phyloP scores from a whole-genome alignment of 768 basidiomycete genomes.

The Leccinum rimulosum region DNA sequence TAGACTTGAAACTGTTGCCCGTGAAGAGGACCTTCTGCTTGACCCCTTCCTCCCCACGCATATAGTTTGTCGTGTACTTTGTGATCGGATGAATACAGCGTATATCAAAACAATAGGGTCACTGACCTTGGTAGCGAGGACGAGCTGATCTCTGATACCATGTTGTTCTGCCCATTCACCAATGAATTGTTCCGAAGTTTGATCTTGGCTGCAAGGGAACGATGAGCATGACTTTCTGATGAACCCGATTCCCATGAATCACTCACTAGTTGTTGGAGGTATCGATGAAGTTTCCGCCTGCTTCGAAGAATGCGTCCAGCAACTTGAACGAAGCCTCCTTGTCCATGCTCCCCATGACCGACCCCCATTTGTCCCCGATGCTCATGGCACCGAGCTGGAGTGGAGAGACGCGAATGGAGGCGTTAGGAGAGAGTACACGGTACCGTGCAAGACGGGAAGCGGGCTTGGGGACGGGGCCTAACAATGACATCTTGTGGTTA shows the following conservation, averaged over 20 bases:
- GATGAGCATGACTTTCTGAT: background rate
- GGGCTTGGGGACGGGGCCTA: slow-evolving; percentile 23
- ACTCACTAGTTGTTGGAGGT: slow-evolving; percentile 46
- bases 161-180: slow-evolving; percentile 47
- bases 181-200: slow-evolving; percentile 41
- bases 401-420: slow-evolving; percentile 49
- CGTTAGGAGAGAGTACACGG: slow-evolving; percentile 38
- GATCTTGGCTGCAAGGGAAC: slow-evolving; percentile 33
- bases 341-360: slow-evolving; percentile 39
- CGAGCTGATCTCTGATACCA: slow-evolving; percentile 43
- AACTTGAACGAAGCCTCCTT: slow-evolving; percentile 44
- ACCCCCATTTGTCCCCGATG: slow-evolving; percentile 44
- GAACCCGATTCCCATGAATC: background rate
- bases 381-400: slow-evolving; percentile 48
- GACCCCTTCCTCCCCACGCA: slow-evolving; percentile 9
- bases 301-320: slow-evolving; percentile 43
- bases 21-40: slow-evolving; percentile 38
- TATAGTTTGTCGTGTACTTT: slow-evolving; percentile 25
- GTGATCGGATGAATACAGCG: background rate
- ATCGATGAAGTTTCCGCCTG: slow-evolving; percentile 50
- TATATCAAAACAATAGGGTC: background rate
- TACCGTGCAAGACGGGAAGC: slow-evolving; percentile 37
- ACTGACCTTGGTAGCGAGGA: slow-evolving; percentile 42
- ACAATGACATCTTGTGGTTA: background rate
- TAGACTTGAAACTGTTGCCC: slow-evolving; percentile 49